Conservation (phyloP, 2,329 filamentous ascomycete species). For the Ophiocordyceps robertsii region DNA sequence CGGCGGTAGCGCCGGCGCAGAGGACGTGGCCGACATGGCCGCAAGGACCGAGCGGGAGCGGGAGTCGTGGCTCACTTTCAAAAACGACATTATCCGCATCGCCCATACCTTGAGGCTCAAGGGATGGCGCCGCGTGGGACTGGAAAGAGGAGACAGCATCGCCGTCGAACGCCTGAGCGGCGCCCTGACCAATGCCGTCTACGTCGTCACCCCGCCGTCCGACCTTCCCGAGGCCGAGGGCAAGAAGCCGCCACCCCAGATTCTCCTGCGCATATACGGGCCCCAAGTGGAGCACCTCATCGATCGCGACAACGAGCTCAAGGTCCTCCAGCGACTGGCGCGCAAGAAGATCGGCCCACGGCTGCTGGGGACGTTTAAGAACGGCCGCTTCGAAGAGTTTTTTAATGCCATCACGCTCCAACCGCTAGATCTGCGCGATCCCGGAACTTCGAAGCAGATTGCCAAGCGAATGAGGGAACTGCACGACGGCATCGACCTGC, state of each 20-base stretch:
- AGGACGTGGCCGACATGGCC: slow-evolving; percentile 29
- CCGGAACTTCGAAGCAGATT: slow-evolving; percentile 80
- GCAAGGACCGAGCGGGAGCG: slow-evolving; percentile 56
- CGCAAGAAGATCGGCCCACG: slow-evolving; percentile 89
- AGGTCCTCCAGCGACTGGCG: slow-evolving; percentile 72
- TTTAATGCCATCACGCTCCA: slow-evolving; percentile 76
- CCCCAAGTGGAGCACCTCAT: slow-evolving; percentile 93
- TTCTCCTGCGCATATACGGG: slow-evolving; percentile 85
- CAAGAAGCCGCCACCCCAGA: slow-evolving; percentile 44
- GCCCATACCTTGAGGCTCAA: slow-evolving; percentile 81
- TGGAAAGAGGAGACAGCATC: slow-evolving; percentile 56
- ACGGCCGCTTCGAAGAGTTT: slow-evolving; percentile 92
- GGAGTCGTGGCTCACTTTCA: slow-evolving; percentile 75
- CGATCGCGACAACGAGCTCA: slow-evolving; percentile 79
- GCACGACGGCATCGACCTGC: slow-evolving; percentile 81
- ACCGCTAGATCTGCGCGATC: slow-evolving; percentile 59
- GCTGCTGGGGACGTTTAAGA: slow-evolving; percentile 80
- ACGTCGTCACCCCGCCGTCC: slow-evolving; percentile 75
- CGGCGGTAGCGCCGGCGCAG: slow-evolving; percentile 29
- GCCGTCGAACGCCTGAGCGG: slow-evolving; percentile 70
- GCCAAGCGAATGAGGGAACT: slow-evolving; percentile 96
- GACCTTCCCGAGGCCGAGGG: slow-evolving; percentile 31
- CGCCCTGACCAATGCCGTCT: slow-evolving; percentile 91
- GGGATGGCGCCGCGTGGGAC: slow-evolving; percentile 74
- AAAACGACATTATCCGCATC: slow-evolving; percentile 80